phyloP scores from a whole-genome alignment of 1,284 basidiomycete genomes.

The Trichosporon ovoides region DNA sequence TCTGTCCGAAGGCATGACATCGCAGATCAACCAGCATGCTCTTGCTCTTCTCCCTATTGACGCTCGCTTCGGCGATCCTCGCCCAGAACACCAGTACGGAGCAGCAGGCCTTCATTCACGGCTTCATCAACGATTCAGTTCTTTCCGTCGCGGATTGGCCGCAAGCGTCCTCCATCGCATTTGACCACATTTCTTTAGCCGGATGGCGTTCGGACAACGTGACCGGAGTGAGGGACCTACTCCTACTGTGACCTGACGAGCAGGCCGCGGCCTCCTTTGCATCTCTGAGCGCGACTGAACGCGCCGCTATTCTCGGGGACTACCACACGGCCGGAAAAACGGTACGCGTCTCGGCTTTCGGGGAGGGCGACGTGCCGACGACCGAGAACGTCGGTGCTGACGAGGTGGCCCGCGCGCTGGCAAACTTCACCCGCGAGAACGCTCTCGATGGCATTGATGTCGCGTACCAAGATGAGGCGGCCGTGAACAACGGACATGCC shows the following conservation, averaged over 20 bases:
- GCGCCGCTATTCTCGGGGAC: conserved; percentile 22
- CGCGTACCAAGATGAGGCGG: conserved; percentile 40
- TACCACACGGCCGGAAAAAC: conserved; percentile 44
- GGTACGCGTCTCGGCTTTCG: conserved; percentile 42
- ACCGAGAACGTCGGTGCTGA: conserved; percentile 27
- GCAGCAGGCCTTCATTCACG: neutral
- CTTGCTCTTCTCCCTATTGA: neutral
- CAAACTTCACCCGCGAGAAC: conserved; percentile 35
- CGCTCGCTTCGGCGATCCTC: neutral
- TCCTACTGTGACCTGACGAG: neutral
- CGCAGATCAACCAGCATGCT: neutral
- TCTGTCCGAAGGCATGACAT: no score
- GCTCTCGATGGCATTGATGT: conserved; percentile 50
- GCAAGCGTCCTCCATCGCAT: neutral
- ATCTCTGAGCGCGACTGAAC: neutral
- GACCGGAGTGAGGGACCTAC: neutral
- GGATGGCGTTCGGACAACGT: neutral
- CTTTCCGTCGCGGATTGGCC: neutral
- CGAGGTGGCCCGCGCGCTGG: conserved; percentile 25
- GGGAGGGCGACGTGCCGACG: conserved; percentile 37
- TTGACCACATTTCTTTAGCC: neutral
- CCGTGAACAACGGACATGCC: conserved; percentile 11
- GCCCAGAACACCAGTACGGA: neutral
- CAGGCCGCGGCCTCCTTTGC: conserved; percentile 3
- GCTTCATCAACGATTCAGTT: neutral